phyloP scores from a whole-genome alignment of 495 filamentous ascomycete genomes.

The Cryomyces antarcticus region DNA sequence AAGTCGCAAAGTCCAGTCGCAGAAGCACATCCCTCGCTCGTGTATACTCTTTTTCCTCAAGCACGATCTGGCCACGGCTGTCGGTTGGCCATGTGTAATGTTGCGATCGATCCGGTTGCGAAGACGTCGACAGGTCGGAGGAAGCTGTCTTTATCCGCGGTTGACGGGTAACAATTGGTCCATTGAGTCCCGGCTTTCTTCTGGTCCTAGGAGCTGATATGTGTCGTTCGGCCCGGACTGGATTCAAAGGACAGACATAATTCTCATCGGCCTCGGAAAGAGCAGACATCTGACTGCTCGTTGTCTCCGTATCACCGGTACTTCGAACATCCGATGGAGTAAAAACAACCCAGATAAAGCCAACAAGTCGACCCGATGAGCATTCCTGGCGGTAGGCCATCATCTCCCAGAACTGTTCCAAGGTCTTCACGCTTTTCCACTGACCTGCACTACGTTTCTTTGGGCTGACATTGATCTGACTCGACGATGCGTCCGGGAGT shows the following conservation, averaged over 20 bases:
- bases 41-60: constrained; percentile 55
- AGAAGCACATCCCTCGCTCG: constrained; percentile 58
- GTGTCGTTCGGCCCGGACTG: constrained; percentile 17
- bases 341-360: constrained; percentile 86
- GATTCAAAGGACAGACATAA: background rate
- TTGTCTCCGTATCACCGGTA: constrained; percentile 16
- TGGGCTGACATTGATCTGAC: constrained; percentile 18
- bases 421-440: constrained; percentile 63
- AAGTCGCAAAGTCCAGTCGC: constrained; percentile 71
- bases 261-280: background rate
- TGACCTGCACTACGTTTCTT: constrained; percentile 30
- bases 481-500: constrained; percentile 25
- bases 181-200: constrained; percentile 15
- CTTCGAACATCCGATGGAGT: constrained; percentile 19
- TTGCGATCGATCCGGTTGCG: constrained; percentile 26
- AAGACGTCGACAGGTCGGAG: constrained; percentile 13
- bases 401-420: constrained; percentile 95
- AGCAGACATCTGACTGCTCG: constrained; percentile 6
- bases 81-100: constrained; percentile 50
- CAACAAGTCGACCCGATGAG: constrained; percentile 71
- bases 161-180: constrained; percentile 30
- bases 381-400: constrained; percentile 97
- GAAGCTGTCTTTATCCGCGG: constrained; percentile 30
- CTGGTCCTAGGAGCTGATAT: too few species aligned
- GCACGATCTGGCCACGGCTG: constrained; percentile 47